A percentile compares a stretch with the other conserved stretches of the same genome.
These are phyloP conservation scores for Boletus insuetus DNA, from an alignment of 768 basidiomycete genomes.

Conservation along the genomic window DNA sequence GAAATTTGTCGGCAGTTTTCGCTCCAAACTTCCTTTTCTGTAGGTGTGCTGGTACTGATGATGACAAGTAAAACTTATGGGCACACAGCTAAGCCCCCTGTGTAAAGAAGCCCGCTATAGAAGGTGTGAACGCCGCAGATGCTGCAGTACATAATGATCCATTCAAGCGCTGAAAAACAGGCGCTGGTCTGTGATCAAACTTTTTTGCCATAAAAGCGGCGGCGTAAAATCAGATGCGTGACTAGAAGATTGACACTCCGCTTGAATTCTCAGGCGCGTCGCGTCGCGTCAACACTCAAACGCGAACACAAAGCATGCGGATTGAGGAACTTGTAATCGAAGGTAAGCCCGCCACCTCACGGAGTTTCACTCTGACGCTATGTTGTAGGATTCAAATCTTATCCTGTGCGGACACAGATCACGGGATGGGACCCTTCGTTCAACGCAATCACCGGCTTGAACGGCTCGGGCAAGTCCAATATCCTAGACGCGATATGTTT, in stretches of 20 bases:
- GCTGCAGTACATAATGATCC: background rate
- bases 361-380: background rate
- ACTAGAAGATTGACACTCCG: slow-evolving; percentile 22
- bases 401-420: slow-evolving; percentile 93
- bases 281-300: slow-evolving; percentile 25
- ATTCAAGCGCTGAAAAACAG: slow-evolving; percentile 14
- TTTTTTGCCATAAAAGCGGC: background rate
- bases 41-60: background rate
- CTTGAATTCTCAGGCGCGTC: slow-evolving; percentile 26
- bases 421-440: slow-evolving; percentile 97
- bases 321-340: slow-evolving; percentile 96
- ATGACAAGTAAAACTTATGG: background rate
- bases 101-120: background rate
- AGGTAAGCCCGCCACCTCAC: slow-evolving; percentile 40
- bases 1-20: slow-evolving; percentile 13
- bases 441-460: slow-evolving; percentile 96
- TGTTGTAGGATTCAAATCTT: slow-evolving; percentile 88
- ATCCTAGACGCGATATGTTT: slow-evolving; percentile 99
- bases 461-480: slow-evolving; percentile 97
- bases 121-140: background rate
- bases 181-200: background rate
- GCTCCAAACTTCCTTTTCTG: slow-evolving; percentile 20
- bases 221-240: slow-evolving; percentile 3
- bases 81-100: background rate
- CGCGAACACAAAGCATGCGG: slow-evolving; percentile 55